Conservation (phyloP, 345 rosid genomes). For the Orychophragmus violaceus region DNA sequence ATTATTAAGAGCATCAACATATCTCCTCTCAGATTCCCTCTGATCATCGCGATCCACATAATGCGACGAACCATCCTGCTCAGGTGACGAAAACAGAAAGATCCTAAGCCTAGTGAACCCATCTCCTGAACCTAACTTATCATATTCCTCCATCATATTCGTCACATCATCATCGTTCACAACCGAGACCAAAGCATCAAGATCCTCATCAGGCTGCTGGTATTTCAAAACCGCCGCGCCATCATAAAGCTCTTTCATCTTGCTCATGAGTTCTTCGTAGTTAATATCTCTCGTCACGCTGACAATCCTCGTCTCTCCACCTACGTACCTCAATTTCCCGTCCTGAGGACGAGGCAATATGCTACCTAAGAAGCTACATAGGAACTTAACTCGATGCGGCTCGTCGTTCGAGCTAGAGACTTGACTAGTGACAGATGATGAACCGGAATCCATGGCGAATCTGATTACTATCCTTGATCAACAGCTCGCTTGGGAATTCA, state of each 20-base stretch:
- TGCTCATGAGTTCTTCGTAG: constrained; percentile 74
- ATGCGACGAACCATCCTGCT: constrained; percentile 51
- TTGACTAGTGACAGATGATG: constrained; percentile 34
- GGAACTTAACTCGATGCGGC: constrained; percentile 61
- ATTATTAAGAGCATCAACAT: constrained; percentile 90
- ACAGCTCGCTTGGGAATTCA: constrained; percentile 31
- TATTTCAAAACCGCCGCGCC: constrained; percentile 75
- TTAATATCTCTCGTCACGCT: constrained; percentile 60
- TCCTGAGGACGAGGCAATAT: constrained; percentile 97
- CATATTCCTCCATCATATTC: constrained; percentile 98
- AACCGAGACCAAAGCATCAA: constrained; percentile 94
- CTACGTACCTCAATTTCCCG: constrained; percentile 83
- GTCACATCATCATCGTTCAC: constrained; percentile 91
- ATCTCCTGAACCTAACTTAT: constrained; percentile 79
- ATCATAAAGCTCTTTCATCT: constrained; percentile 82
- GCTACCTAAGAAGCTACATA: constrained; percentile 90
- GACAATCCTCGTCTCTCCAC: constrained; percentile 93
- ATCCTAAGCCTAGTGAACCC: constrained; percentile 96
- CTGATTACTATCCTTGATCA: constrained; percentile 49
- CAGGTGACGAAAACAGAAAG: constrained; percentile 68
- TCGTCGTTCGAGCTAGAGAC: constrained; percentile 61
- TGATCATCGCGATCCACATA: constrained; percentile 90
- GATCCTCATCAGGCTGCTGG: constrained; percentile 99
- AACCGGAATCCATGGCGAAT: constrained; percentile 46
- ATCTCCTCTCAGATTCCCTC: constrained; percentile 81